These are phyloP conservation scores for Sclerotinia nivalis DNA, from an alignment of 2,329 filamentous ascomycete genomes.

Conservation along the genomic window DNA sequence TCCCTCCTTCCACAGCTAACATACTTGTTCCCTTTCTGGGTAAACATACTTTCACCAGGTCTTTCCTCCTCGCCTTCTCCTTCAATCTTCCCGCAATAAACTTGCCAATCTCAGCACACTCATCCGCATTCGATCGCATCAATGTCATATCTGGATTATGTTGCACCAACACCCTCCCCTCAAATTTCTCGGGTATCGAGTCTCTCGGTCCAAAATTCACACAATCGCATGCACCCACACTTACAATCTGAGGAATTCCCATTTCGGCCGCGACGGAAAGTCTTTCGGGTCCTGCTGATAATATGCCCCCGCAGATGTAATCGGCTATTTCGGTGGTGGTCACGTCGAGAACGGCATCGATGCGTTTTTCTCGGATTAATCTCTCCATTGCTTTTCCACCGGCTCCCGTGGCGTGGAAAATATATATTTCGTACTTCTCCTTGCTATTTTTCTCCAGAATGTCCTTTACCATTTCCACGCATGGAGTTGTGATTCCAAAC, in stretches of 20 bases:
- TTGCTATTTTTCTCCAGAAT: constrained; percentile 45
- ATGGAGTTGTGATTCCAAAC: constrained; percentile 73
- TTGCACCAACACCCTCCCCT: constrained; percentile 54
- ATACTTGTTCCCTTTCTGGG: constrained; percentile 62
- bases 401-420: constrained; percentile 70
- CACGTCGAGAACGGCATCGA: constrained; percentile 69
- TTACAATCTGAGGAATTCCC: constrained; percentile 59
- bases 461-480: constrained; percentile 56
- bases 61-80: constrained; percentile 43
- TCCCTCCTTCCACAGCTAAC: constrained; percentile 54
- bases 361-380: constrained; percentile 54
- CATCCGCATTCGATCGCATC: constrained; percentile 61
- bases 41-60: constrained; percentile 56
- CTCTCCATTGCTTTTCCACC: constrained; percentile 70
- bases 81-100: constrained; percentile 58
- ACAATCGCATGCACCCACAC: constrained; percentile 49
- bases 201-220: constrained; percentile 54
- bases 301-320: constrained; percentile 60
- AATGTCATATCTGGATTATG: constrained; percentile 69
- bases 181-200: constrained; percentile 58
- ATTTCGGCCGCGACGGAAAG: constrained; percentile 57
- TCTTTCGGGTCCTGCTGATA: constrained; percentile 58
- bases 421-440: constrained; percentile 56
- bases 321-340: constrained; percentile 72
- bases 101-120: constrained; percentile 55